Evolutionary conservation across 2,329 filamentous ascomycete genomes (phyloP), one percentile per base, ranked within the genome.

Genomic region (Lachnellula hyalina): DNA sequence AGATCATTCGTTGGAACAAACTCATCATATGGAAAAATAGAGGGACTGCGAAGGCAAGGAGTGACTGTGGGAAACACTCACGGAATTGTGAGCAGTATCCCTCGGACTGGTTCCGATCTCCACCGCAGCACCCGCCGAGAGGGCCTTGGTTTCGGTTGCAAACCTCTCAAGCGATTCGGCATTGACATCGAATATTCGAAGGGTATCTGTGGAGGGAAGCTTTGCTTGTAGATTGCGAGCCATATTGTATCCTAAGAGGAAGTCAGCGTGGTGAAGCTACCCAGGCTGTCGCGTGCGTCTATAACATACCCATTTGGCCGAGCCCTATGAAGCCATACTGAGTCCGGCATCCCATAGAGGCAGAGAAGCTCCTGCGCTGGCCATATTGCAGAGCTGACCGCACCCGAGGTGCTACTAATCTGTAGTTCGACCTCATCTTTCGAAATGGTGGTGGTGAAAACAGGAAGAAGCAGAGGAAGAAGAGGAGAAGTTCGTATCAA

Each of bases 151-250:
- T 61, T 61, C 84, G 32, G 79, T 72, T 12, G 78, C 72, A 63
- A 89, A 87, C 58, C 75, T 75, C 58, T 78, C 70, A 1, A 78
- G 76, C 3, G 79, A 75, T 38, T 77, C 73, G 17, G 75, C 70
- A 65, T 89, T 88, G 58, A 87, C 77, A 67, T 90, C 86, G 65
- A 83, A 82, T 34, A 90, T 72, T 56, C 83, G 75, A 47, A 90
- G 69, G 0, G 75, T 82, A 67, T 90, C 86, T 9, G 77, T 75
- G 21, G 75, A 71, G 3, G 84, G 80, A 32, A 88, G 78, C 68
- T 87, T 89, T 38, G 80, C 76, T 63, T 85, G 79, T 5, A 90
- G 75, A 64, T 89, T 90, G 68, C 77, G 81, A 36, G 86, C 86
- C 86, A 90, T 90, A 47, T 84, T 81, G 61, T 84, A 89, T 47